Evolutionary conservation across 768 basidiomycete species (phyloP).

Genomic region (Pleurotus sapidus): DNA sequence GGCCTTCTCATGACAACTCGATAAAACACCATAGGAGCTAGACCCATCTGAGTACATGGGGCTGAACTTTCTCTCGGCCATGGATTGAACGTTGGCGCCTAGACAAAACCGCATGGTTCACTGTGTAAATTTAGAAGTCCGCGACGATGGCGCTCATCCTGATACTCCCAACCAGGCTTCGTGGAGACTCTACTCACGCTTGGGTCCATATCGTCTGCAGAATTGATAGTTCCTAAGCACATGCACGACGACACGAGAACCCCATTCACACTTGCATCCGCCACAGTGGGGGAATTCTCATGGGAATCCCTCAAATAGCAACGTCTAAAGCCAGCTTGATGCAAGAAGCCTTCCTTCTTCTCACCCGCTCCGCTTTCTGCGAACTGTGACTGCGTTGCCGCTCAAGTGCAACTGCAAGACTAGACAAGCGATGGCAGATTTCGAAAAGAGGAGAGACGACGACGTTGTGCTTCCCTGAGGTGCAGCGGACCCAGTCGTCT

Average conservation of each 20-base stretch:
- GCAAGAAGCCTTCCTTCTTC: constrained; percentile 2
- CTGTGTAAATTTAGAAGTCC: too few relatives aligned
- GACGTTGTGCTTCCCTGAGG: constrained; percentile 3
- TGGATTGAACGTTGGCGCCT: too few relatives aligned
- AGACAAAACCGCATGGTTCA: too few relatives aligned
- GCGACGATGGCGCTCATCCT: too few relatives aligned
- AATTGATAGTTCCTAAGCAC: constrained; percentile 15
- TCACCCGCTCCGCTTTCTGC: background rate
- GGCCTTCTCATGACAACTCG: too few relatives aligned
- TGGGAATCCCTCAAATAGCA: constrained; percentile 3
- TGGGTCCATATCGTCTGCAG: background rate
- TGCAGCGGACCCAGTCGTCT: constrained; percentile 5
- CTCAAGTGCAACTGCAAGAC: background rate
- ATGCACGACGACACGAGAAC: constrained; percentile 9
- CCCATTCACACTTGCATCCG: background rate
- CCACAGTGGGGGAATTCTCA: background rate
- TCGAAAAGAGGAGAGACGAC: background rate
- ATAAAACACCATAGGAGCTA: too few relatives aligned
- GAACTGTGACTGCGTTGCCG: background rate
- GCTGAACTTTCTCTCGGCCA: too few relatives aligned
- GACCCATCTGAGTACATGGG: too few relatives aligned
- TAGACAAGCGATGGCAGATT: background rate
- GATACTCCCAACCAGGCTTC: too few relatives aligned
- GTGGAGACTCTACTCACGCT: background rate
- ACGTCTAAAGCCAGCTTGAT: background rate